Evolutionary conservation across 345 rosid species (phyloP).

Genomic region (Gossypium rotundifolium): DNA sequence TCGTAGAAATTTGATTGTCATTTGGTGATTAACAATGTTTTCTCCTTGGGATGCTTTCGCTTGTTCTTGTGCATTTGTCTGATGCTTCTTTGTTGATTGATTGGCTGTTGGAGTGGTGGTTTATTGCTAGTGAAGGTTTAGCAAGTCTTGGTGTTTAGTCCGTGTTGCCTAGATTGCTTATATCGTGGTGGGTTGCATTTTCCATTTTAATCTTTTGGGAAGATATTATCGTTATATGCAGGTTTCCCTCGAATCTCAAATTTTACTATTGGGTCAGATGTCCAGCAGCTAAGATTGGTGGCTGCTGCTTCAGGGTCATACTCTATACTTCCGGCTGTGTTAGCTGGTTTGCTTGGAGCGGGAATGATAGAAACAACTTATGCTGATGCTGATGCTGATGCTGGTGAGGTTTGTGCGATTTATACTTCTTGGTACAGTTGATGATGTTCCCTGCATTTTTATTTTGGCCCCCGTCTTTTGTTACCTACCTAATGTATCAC

Average conservation of each 20-base stretch:
- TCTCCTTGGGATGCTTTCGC: neutral
- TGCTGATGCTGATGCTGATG: slow-evolving; percentile 73
- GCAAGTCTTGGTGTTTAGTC: neutral
- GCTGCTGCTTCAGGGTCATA: slow-evolving; percentile 6
- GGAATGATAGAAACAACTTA: slow-evolving; percentile 49
- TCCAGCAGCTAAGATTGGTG: slow-evolving; percentile 11
- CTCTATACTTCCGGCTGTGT: slow-evolving; percentile 35
- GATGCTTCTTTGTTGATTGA: neutral
- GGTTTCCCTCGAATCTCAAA: slow-evolving; percentile 24
- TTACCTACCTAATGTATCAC: neutral
- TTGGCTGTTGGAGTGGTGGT: neutral
- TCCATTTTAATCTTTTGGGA: neutral
- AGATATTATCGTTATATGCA: slow-evolving; percentile 9
- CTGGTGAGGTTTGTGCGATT: slow-evolving; percentile 44
- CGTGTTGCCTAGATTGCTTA: neutral
- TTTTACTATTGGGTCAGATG: slow-evolving; percentile 16
- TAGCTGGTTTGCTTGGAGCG: slow-evolving; percentile 49
- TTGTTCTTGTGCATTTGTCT: neutral
- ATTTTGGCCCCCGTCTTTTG: neutral
- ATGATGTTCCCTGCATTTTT: neutral
- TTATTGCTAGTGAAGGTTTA: neutral
- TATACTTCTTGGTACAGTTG: neutral
- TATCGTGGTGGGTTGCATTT: neutral
- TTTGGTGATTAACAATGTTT: neutral
- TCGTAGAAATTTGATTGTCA: neutral